These are phyloP conservation scores for Mycena rebaudengoi DNA, from an alignment of 768 basidiomycete genomes.

Conservation along the genomic window DNA sequence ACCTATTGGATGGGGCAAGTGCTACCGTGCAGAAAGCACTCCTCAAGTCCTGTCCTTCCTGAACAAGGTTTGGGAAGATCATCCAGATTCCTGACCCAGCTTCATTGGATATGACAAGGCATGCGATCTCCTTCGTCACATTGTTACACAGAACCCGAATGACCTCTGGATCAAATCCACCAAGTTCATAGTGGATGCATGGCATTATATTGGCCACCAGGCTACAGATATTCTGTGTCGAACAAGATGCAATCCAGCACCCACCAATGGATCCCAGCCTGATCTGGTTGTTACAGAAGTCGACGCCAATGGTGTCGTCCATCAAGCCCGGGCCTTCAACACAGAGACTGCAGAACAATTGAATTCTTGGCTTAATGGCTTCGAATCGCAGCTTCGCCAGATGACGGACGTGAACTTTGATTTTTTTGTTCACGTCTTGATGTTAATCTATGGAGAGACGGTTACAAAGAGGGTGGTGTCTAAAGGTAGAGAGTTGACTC, in stretches of 20 bases:
- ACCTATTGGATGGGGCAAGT: constrained; percentile 28
- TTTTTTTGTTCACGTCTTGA: constrained; percentile 2
- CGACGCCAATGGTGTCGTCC: constrained; percentile 4
- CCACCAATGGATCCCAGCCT: constrained; percentile 25
- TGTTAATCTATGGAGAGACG: not conserved
- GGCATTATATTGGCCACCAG: constrained; percentile 15
- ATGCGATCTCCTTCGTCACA: constrained; percentile 11
- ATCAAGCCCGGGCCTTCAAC: constrained; percentile 26
- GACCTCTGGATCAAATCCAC: constrained; percentile 16
- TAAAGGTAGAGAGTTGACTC: too few relatives aligned
- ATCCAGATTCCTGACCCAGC: not conserved
- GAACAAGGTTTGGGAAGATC: constrained; percentile 9
- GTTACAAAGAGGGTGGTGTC: not conserved
- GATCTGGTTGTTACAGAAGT: constrained; percentile 16
- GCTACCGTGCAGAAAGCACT: constrained; percentile 22
- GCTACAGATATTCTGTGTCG: constrained; percentile 16
- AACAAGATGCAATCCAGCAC: constrained; percentile 20
- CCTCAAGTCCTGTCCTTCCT: constrained; percentile 18
- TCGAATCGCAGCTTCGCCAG: constrained; percentile 1
- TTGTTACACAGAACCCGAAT: constrained; percentile 2
- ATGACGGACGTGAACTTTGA: constrained; percentile 1
- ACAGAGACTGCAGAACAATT: constrained; percentile 20
- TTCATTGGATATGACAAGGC: constrained; percentile 27
- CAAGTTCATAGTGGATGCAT: constrained; percentile 27
- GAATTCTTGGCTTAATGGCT: not conserved